Evolutionary conservation across 352 stramenopile genomes (phyloP).

Genomic region (Phytophthora tentaculata): DNA sequence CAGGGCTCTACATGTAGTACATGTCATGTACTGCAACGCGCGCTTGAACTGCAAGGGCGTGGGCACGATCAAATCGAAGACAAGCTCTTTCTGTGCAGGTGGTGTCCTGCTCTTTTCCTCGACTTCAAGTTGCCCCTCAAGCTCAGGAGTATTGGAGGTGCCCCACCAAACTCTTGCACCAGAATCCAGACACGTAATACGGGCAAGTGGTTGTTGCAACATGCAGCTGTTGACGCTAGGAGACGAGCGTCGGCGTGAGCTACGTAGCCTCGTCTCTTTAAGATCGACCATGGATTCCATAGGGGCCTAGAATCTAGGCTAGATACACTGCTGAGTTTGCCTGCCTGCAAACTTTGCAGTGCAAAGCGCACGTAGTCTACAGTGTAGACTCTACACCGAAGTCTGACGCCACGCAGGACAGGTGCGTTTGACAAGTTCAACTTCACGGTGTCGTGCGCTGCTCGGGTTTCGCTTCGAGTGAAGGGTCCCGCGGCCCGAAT

Average conservation of each 20-base stretch:
- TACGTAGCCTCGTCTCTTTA: constrained; percentile 30
- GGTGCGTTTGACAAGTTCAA: constrained; percentile 17
- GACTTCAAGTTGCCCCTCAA: constrained; percentile 39
- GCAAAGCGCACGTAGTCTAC: too few relatives aligned
- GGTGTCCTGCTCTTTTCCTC: constrained; percentile 37
- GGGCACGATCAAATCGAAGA: constrained; percentile 28
- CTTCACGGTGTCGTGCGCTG: constrained; percentile 8
- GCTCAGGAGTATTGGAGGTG: constrained; percentile 23
- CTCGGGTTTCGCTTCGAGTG: background rate
- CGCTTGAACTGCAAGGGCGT: constrained; percentile 32
- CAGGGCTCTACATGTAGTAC: too few relatives aligned
- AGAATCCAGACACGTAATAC: constrained; percentile 35
- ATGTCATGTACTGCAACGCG: too few relatives aligned
- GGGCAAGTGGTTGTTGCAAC: constrained; percentile 3
- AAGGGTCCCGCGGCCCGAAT: too few relatives aligned
- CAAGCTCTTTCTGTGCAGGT: constrained; percentile 35
- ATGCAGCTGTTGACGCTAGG: constrained; percentile 24
- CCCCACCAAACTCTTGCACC: constrained; percentile 33
- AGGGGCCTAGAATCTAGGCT: too few relatives aligned
- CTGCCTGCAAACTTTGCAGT: too few relatives aligned
- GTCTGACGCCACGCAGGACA: too few relatives aligned
- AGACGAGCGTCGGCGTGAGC: constrained; percentile 13
- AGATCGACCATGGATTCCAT: constrained; percentile 24
- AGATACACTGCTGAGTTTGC: too few relatives aligned
- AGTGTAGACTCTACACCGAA: too few relatives aligned